phyloP scores from a whole-genome alignment of 2,329 filamentous ascomycete genomes.

The Helotiales sp. region DNA sequence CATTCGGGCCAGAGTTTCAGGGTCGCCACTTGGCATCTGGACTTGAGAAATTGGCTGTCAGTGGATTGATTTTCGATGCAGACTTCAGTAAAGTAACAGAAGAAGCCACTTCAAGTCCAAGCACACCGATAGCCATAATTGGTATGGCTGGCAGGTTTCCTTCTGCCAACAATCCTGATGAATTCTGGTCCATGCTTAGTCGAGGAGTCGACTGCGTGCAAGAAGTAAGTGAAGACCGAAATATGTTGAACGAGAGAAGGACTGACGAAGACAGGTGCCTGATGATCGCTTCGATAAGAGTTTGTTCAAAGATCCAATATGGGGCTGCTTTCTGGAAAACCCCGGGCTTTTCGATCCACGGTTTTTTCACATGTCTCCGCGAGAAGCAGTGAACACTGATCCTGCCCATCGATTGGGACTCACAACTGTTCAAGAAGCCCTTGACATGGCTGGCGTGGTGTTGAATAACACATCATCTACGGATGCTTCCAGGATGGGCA shows the following conservation, averaged over 20 bases:
- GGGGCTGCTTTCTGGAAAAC: constrained; percentile 68
- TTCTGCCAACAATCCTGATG: neutral
- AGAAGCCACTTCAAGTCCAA: no score
- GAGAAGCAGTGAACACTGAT: constrained; percentile 76
- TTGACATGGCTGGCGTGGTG: constrained; percentile 77
- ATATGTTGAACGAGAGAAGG: no score
- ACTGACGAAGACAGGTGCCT: constrained; percentile 62
- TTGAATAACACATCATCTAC: constrained; percentile 18
- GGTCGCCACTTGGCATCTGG: no score
- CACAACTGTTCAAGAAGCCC: constrained; percentile 72
- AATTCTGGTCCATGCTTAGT: no score
- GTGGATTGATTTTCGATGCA: no score
- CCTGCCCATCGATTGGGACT: constrained; percentile 72
- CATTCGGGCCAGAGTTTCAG: no score
- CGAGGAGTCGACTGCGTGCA: no score
- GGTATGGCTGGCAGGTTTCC: neutral
- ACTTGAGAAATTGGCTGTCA: no score
- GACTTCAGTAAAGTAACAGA: no score
- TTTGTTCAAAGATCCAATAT: constrained; percentile 70
- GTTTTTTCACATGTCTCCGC: constrained; percentile 84
- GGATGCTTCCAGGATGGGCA: constrained; percentile 40
- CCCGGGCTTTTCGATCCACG: constrained; percentile 75
- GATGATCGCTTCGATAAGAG: constrained; percentile 70
- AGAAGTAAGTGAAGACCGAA: no score
- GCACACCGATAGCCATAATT: neutral